Evolutionary conservation across 2,329 filamentous ascomycete genomes (phyloP).

Genomic region (Endothia cerciana): DNA sequence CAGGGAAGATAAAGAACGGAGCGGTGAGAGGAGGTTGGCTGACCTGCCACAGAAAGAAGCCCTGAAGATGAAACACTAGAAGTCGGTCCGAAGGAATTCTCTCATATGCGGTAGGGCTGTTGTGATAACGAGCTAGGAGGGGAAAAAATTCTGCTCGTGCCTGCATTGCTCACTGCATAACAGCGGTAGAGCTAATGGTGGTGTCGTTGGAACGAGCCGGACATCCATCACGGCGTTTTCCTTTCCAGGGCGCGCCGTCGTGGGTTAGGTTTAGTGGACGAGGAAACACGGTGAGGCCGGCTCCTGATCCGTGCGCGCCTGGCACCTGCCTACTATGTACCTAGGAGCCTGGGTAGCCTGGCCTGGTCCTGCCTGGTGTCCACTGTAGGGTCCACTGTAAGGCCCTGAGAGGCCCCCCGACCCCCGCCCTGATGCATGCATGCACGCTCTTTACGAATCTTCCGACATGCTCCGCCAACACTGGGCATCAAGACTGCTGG

Average conservation of each 20-base stretch:
- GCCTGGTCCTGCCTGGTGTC: not conserved
- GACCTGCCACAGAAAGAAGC: slow-evolving; percentile 4
- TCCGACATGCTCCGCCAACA: slow-evolving; percentile 8
- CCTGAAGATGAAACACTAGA: not conserved
- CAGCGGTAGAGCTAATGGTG: not conserved
- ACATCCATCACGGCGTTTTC: not conserved
- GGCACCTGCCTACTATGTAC: not conserved
- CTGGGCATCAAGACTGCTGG: not conserved
- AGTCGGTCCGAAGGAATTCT: not conserved
- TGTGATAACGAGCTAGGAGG: not conserved
- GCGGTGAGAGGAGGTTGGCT: slow-evolving; percentile 10
- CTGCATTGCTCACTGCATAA: slow-evolving; percentile 18
- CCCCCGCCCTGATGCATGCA: not conserved
- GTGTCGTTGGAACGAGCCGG: not conserved
- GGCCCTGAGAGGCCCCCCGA: slow-evolving; percentile 1
- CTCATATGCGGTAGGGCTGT: not conserved
- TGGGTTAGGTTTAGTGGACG: slow-evolving; percentile 10
- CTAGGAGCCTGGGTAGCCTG: not conserved
- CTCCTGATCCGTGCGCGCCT: slow-evolving; percentile 12
- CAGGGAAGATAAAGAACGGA: slow-evolving; percentile 5
- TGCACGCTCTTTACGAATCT: slow-evolving; percentile 21
- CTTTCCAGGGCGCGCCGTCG: not conserved
- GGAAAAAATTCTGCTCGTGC: slow-evolving; percentile 4
- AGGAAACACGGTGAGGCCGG: slow-evolving; percentile 13
- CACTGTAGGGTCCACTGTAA: not conserved